These are phyloP conservation scores for Panicum virgatum DNA, from an alignment of 202 grass and related monocot species.

Conservation along the genomic window DNA sequence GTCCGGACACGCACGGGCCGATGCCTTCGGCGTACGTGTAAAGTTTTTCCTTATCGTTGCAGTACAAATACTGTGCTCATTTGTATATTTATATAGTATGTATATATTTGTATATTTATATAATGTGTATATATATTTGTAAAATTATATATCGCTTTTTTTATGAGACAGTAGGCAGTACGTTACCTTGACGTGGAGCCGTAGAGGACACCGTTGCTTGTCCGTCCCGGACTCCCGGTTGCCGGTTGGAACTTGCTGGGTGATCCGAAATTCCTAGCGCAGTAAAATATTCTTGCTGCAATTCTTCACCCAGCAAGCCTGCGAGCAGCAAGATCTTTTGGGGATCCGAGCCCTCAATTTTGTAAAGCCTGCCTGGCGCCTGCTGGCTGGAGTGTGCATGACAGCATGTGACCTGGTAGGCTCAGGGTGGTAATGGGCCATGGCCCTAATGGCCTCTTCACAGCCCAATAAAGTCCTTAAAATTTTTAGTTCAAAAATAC, in stretches of 20 bases:
- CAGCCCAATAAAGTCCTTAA: too few species aligned
- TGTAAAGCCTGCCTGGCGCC: not conserved
- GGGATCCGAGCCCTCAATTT: not conserved
- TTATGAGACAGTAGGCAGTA: too few species aligned
- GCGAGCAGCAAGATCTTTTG: slow-evolving; percentile 5
- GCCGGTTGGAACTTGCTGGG: not conserved
- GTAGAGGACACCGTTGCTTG: too few species aligned
- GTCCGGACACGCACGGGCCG: slow-evolving; percentile 17
- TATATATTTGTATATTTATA: too few species aligned
- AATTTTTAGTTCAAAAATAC: too few species aligned
- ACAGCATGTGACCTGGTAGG: slow-evolving; percentile 3
- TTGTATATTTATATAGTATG: too few species aligned
- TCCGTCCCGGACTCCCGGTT: too few species aligned
- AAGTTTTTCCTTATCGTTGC: not conserved
- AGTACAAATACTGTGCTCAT: not conserved
- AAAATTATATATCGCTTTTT: too few species aligned
- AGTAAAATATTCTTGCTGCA: slow-evolving; percentile 11
- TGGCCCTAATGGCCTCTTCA: too few species aligned
- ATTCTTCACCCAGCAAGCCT: not conserved
- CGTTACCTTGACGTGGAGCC: too few species aligned
- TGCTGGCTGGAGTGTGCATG: not conserved
- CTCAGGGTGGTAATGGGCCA: too few species aligned
- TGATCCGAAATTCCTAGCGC: not conserved
- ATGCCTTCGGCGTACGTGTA: slow-evolving; percentile 1
- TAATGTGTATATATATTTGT: too few species aligned